Base-by-base conservation (phyloP, 2,329 filamentous ascomycete genomes). In the Hymenoscyphus scutula region DNA sequence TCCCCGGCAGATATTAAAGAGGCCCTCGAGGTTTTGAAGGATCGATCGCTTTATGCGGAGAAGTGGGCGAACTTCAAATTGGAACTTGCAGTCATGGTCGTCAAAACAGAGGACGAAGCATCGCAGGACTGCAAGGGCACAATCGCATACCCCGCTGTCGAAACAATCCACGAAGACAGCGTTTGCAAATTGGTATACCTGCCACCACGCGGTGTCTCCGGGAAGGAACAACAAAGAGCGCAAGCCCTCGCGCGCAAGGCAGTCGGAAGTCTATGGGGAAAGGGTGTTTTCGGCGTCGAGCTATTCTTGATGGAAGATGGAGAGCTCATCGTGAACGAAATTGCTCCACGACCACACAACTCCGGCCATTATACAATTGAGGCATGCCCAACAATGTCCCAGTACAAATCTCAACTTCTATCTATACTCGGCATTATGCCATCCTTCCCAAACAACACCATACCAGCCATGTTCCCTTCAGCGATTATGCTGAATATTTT, bases 361-460 rank as follows among this genome's bases (percentile, higher is more conserved):
- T 96, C 91, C 0, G 95, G 95, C 0, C 95, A 98, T 77, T 94
- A 93, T 77, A 96, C 91, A 2, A 98, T 98, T 67, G 94, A 99
- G 78, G 91, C 91, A 3, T 91, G 95, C 56, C 87, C 88, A 0
- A 85, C 94, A 64, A 82, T 88, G 78, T 97, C 92, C 0, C 95
- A 99, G 76, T 99, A 91, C 77, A 92, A 95, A 74, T 90, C 74
- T 66, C 65, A 99, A 74, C 84, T 98, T 10, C 86, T 89, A 64
- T 87, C 94, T 1, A 94, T 99, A 65, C 84, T 97, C 41, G 91
- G 81, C 62, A 76, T 79, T 10, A 74, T 76, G 62, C 71, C 71
- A 37, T 59, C 62, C 0, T 69, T 71, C 56, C 64, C 69, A 32
- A 64, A 68, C 23, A 62, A 62, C 5, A 65, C 61, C 1, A 79